Evolutionary conservation across 2,329 filamentous ascomycete species (phyloP), one percentile per base, ranked within the genome.

Genomic region (Aspergillus brasiliensis): DNA sequence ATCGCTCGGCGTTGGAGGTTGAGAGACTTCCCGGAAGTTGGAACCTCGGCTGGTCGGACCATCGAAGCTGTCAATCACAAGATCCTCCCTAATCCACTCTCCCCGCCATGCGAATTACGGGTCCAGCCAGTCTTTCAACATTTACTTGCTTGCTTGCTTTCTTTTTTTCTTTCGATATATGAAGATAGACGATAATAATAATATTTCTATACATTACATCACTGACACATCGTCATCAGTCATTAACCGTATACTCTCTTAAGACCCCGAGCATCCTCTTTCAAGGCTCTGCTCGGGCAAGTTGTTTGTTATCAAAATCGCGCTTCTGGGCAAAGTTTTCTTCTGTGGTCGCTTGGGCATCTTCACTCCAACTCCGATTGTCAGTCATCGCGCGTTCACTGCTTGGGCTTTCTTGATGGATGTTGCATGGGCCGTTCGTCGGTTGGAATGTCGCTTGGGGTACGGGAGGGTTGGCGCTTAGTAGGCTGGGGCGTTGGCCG

Each of bases 31-130:
- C 31, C 34, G 46, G 59, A 2, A 34, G 31, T 34, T 34, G 31
- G 47, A 51, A 60, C 61, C 61, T 62, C 61, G 61, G 61, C 46
- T 62, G 46, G 44, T 62, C 58, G 17, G 52, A 49, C 23, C 46
- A 28, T 49, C 46, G 25, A 27, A 49, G 23, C 46, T 49, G n/a
- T 27, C 46, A 17, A 28, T 49, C 46, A 49, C 46, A 28, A 28
- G 46, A 48, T 48, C 31, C 31, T 34, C 31, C 31, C 31, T 34
- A 34, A 34, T 48, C 25, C 46, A 17, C 25, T 49, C 21, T 48
- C 44, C 15, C 44, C 44, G 23, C 44, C 19, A 15, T 47, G 21
- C 44, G 13, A 44, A 42, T 11, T 34, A 34, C 31, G 17, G 40
- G 15, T 44, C 19, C 40, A 10, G 19, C 10, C 23, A 3, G 40